Conservation (phyloP, 129 eudicot species). For the Deinandra increscens region DNA sequence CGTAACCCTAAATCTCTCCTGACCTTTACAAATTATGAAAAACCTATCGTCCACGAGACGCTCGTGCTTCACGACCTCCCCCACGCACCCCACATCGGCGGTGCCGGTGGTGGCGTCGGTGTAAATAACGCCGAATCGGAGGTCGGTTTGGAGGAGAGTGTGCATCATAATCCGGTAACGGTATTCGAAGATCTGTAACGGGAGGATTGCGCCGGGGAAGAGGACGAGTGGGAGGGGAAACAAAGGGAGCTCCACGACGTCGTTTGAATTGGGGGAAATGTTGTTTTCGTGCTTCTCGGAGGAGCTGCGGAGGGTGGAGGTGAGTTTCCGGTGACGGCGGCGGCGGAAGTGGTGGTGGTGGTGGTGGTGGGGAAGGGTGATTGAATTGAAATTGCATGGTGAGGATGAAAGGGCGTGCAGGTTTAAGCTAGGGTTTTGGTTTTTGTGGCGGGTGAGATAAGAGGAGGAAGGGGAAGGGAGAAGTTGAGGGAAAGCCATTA, state of each 20-base stretch:
- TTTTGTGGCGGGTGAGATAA: conserved; percentile 35
- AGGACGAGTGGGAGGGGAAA: conserved; percentile 91
- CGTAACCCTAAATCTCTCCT: conserved; percentile 72
- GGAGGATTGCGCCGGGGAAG: conserved; percentile 85
- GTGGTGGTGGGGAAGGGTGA: conserved; percentile 21
- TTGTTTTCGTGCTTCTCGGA: conserved; percentile 50
- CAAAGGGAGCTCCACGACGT: conserved; percentile 68
- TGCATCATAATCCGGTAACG: conserved; percentile 97
- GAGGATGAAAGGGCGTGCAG: conserved; percentile 26
- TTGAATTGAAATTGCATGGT: conserved; percentile 12
- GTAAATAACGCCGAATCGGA: conserved; percentile 87
- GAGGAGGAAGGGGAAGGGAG: conserved; percentile 58
- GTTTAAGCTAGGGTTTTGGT: conserved; percentile 46
- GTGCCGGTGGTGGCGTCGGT: conserved; percentile 69
- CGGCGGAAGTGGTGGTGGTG: conserved; percentile 31
- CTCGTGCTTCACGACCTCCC: conserved; percentile 88
- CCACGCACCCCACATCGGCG: conserved; percentile 92
- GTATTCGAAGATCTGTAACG: conserved; percentile 80
- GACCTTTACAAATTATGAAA: conserved; percentile 82
- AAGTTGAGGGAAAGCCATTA: conserved; percentile 65
- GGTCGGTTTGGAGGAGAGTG: conserved; percentile 83
- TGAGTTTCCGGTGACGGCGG: conserved; percentile 38
- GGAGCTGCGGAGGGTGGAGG: conserved; percentile 49
- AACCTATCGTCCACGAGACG: conserved; percentile 76
- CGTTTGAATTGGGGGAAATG: conserved; percentile 49